phyloP scores from a whole-genome alignment of 2,329 filamentous ascomycete genomes.

The Curvularia spicifera region DNA sequence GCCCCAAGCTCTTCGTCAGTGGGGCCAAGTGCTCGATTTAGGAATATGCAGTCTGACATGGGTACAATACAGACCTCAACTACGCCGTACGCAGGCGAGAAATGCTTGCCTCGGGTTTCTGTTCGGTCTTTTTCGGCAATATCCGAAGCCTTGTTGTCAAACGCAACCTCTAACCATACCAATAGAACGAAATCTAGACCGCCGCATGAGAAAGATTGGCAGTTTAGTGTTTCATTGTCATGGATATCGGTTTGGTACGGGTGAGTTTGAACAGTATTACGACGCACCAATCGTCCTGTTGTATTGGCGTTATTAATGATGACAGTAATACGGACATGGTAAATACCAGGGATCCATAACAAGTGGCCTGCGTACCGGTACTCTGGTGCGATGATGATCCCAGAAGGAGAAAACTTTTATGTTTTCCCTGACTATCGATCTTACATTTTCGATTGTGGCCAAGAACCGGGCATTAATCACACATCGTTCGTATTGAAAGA shows the following conservation, averaged over 20 bases:
- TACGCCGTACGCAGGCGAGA: conserved; percentile 2
- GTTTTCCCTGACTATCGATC: background rate
- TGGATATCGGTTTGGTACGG: background rate
- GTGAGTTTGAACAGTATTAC: background rate
- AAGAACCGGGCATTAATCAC: too few relatives aligned
- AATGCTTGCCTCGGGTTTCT: background rate
- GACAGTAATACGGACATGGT: background rate
- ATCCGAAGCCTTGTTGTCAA: background rate
- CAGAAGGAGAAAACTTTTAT: background rate
- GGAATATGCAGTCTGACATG: conserved; percentile 7
- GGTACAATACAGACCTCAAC: background rate
- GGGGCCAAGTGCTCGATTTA: background rate
- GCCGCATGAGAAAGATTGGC: background rate
- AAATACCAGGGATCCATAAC: background rate
- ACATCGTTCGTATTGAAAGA: background rate
- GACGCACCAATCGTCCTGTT: background rate
- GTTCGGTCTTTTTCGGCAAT: background rate
- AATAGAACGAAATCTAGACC: background rate
- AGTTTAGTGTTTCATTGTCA: background rate
- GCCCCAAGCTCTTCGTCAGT: background rate
- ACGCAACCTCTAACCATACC: background rate
- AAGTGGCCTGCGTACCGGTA: background rate
- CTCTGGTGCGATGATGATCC: background rate
- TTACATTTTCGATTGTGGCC: background rate
- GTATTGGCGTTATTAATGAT: background rate